A percentile compares a stretch with the other conserved stretches of the same genome.
Evolutionary conservation across 106 monocot species (phyloP).

Genomic region (Cymbidium sinense): DNA sequence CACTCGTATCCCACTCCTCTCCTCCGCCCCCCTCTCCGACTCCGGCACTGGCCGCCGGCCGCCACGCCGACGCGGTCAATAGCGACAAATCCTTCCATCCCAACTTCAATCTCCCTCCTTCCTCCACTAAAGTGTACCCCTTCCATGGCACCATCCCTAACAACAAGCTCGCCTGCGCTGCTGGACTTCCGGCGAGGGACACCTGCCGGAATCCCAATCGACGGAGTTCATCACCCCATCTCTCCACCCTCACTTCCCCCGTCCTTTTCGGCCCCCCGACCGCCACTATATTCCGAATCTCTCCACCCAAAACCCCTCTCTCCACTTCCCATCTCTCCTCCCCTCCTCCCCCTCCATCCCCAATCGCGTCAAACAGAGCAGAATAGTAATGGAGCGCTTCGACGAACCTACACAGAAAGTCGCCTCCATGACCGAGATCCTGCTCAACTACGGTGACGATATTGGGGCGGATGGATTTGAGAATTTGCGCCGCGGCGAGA

Average conservation of each 20-base stretch:
- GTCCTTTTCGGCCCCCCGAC: slow-evolving; percentile 63
- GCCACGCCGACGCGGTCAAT: slow-evolving; percentile 85
- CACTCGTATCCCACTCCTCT: not conserved
- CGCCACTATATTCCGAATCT: slow-evolving; percentile 75
- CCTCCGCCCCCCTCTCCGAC: not conserved
- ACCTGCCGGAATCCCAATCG: slow-evolving; percentile 48
- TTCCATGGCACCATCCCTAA: slow-evolving; percentile 81
- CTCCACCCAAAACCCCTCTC: slow-evolving; percentile 64
- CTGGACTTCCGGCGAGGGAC: slow-evolving; percentile 63
- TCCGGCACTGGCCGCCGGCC: not conserved
- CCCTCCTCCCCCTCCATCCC: slow-evolving; percentile 30
- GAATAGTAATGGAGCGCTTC: slow-evolving; percentile 61
- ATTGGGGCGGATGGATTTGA: slow-evolving; percentile 24
- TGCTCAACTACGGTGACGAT: slow-evolving; percentile 53
- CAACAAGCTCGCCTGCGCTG: slow-evolving; percentile 63
- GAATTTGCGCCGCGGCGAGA: slow-evolving; percentile 19
- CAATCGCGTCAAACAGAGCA: slow-evolving; percentile 70
- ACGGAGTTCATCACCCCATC: slow-evolving; percentile 63
- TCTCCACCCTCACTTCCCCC: slow-evolving; percentile 62
- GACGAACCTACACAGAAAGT: slow-evolving; percentile 45
- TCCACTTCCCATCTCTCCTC: slow-evolving; percentile 66
- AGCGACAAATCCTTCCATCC: slow-evolving; percentile 88
- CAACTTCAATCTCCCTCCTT: slow-evolving; percentile 61
- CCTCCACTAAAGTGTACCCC: slow-evolving; percentile 74
- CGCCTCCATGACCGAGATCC: slow-evolving; percentile 41